These are phyloP conservation scores for Phytopythium aichiense DNA, from an alignment of 352 stramenopile species.

Conservation along the genomic window DNA sequence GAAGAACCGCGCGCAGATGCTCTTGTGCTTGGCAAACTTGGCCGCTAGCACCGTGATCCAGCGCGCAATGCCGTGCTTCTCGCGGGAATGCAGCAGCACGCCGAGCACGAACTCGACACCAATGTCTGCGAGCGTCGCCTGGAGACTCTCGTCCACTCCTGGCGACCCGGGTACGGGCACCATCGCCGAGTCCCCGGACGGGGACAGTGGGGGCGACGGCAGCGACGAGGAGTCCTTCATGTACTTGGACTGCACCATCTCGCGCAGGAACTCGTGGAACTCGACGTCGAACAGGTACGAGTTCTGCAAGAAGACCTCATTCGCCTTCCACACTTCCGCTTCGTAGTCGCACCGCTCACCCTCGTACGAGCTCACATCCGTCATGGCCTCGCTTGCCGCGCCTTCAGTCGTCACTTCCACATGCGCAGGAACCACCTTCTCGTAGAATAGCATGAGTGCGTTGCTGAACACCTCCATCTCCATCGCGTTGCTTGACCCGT, in stretches of 20 bases:
- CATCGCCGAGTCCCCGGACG: constrained; percentile 5
- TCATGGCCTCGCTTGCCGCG: constrained; percentile 21
- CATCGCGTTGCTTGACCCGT: constrained; percentile 94
- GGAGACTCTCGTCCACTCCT: constrained; percentile 47
- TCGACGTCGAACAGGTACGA: constrained; percentile 95
- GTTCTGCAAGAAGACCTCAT: constrained; percentile 93
- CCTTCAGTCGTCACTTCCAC: constrained; percentile 22
- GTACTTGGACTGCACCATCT: constrained; percentile 85
- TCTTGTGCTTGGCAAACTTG: constrained; percentile 73
- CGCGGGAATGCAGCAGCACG: constrained; percentile 83
- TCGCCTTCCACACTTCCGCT: constrained; percentile 91
- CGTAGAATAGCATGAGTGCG: constrained; percentile 99
- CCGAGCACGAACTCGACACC: constrained; percentile 86
- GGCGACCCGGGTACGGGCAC: constrained; percentile 17
- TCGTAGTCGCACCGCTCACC: constrained; percentile 78
- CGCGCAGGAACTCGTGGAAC: constrained; percentile 93
- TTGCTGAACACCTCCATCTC: constrained; percentile 99
- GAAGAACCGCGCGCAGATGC: constrained; percentile 71
- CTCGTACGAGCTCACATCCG: constrained; percentile 9
- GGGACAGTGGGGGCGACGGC: constrained; percentile 12
- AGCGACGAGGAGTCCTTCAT: constrained; percentile 39
- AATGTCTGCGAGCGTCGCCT: constrained; percentile 72
- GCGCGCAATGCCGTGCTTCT: constrained; percentile 82
- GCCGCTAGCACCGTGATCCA: constrained; percentile 75
- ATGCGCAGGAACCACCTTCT: constrained; percentile 89